Conservation (phyloP, 2,329 filamentous ascomycete genomes). For the Xylaria arbuscula region DNA sequence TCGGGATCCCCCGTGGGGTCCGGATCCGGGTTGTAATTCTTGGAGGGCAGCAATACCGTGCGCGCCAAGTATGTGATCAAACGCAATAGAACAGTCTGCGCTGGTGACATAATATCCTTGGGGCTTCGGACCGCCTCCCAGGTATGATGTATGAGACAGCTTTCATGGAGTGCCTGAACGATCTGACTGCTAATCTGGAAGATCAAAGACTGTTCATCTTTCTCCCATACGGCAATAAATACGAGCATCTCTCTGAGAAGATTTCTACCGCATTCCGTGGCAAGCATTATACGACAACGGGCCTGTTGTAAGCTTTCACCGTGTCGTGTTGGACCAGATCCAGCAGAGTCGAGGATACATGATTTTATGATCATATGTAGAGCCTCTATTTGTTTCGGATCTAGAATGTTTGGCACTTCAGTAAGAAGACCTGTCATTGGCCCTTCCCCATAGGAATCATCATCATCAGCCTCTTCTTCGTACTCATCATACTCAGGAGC, state of each 20-base stretch:
- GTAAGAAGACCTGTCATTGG: conserved; percentile 86
- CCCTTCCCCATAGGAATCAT: conserved; percentile 82
- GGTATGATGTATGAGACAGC: conserved; percentile 88
- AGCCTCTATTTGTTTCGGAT: conserved; percentile 94
- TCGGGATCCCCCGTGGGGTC: conserved; percentile 44
- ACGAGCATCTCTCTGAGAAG: conserved; percentile 90
- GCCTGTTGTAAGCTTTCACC: conserved; percentile 91
- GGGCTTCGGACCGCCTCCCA: conserved; percentile 92
- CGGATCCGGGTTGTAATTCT: conserved; percentile 50
- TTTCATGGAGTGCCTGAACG: conserved; percentile 90
- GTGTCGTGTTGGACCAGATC: conserved; percentile 72
- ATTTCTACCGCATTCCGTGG: conserved; percentile 90
- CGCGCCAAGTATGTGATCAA: conserved; percentile 91
- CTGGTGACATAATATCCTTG: conserved; percentile 95
- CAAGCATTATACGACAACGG: conserved; percentile 87
- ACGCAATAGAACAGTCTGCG: conserved; percentile 91
- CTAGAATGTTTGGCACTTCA: conserved; percentile 92
- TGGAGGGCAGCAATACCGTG: conserved; percentile 57
- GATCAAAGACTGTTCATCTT: conserved; percentile 91
- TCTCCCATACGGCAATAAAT: conserved; percentile 97
- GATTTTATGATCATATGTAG: conserved; percentile 98
- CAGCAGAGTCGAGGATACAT: conserved; percentile 86
- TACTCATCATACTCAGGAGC: conserved; percentile 63
- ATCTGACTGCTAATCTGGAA: conserved; percentile 98
- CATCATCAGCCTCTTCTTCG: conserved; percentile 66